Percentiles rank a stretch among this genome's conserved stretches.
These are phyloP conservation scores for Arxiozyma slooffiae DNA, from an alignment of 1,139 yeast genomes.

Conservation along the genomic window DNA sequence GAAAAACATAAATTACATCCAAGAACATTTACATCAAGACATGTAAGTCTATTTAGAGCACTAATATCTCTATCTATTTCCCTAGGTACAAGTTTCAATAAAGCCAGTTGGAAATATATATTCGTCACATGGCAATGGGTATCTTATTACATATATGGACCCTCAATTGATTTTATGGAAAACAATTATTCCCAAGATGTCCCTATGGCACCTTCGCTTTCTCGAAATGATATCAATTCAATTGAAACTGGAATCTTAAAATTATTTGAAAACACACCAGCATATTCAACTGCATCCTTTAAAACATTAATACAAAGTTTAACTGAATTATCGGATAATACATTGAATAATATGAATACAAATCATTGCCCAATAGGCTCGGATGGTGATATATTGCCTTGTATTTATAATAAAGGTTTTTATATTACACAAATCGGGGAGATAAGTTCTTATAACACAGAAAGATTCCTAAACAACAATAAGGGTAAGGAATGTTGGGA, in stretches of 20 bases:
- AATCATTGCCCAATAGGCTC: constrained; percentile 10
- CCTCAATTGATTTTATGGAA: constrained; percentile 37
- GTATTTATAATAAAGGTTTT: constrained; percentile 32
- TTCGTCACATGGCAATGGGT: constrained; percentile 71
- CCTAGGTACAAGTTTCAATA: constrained; percentile 58
- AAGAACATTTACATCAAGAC: constrained; percentile 35
- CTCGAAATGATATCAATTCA: constrained; percentile 39
- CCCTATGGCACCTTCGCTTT: constrained; percentile 31
- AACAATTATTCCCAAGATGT: constrained; percentile 29
- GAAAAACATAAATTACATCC: constrained; percentile 13
- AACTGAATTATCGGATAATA: constrained; percentile 35
- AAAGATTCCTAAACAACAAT: constrained; percentile 37
- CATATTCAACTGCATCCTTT: constrained; percentile 45
- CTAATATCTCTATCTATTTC: constrained; percentile 67
- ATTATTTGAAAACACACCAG: constrained; percentile 51
- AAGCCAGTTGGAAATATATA: constrained; percentile 55
- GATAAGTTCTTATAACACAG: constrained; percentile 42
- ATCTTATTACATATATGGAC: constrained; percentile 52
- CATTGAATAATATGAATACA: constrained; percentile 18
- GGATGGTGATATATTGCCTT: constrained; percentile 13
- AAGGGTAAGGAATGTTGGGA: constrained; percentile 38
- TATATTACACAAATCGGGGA: constrained; percentile 35
- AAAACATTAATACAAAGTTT: constrained; percentile 38
- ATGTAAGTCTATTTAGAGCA: constrained; percentile 71
- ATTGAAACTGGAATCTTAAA: constrained; percentile 50